Base-by-base conservation (phyloP, 2,329 filamentous ascomycete genomes). In the Camillea tinctor region DNA sequence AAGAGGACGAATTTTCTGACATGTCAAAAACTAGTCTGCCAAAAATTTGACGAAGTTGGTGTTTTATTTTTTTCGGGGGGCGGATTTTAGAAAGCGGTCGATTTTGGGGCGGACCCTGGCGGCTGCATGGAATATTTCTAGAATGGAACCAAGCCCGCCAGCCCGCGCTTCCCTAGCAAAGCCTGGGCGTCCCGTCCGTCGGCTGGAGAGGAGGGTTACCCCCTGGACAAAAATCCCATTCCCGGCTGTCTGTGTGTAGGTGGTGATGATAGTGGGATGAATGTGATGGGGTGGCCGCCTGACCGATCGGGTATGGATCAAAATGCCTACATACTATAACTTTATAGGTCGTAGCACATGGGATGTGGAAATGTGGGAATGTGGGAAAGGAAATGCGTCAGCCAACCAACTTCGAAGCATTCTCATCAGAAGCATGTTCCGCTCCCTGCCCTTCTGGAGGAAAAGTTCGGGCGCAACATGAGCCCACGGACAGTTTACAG, bases 51-150 rank as follows among this genome's bases (percentile, higher is more conserved):
- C 36, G 17, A 15, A 44, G n/a, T 5, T 17, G 36, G 13, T 15
- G 6, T 44, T n/a, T n/a, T n/a, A n/a, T n/a, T n/a, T n/a, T n/a
- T n/a, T n/a, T n/a, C n/a, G n/a, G n/a, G n/a, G n/a, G 36, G 36
- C n/a, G 36, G 36, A 11, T 44, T 44, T n/a, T 17, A 26, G 26
- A n/a, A 44, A 15, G 36, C 36, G 17, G 49, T 50, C 19, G 49
- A 50, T 50, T 49, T n/a, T 49, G 44, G 19, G 49, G 49, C 36
- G 49, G 21, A 13, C n/a, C 11, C 23, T 23, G 54, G 52, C 48
- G 56, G 59, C 66, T 68, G 69, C 69, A 71, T 70, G 58, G 69
- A 71, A 71, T 64, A 60, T 64, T 70, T 71, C 68, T 69, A 71
- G 69, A 71, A 70, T 60, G 52, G 58, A 26, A 57, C 52, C 50